phyloP scores from a whole-genome alignment of 768 basidiomycete species.

The Coprinopsis strossmayeri region DNA sequence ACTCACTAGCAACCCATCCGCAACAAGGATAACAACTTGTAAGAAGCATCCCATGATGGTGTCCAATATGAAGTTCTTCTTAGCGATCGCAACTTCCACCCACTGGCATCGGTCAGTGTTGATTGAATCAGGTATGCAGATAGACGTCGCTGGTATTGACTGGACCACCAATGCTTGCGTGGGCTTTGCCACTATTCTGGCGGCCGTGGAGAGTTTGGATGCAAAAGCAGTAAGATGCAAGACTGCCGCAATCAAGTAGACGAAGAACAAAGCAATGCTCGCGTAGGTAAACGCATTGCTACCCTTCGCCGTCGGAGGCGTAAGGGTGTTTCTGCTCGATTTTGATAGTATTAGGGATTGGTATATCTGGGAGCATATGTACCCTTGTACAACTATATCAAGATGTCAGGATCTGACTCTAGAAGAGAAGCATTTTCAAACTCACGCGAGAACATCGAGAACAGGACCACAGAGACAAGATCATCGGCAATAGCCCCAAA shows the following conservation, averaged over 20 bases:
- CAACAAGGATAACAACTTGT: no score
- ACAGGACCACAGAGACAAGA: background rate
- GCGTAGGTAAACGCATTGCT: background rate
- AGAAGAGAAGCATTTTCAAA: background rate
- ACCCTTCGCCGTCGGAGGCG: background rate
- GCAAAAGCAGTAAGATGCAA: background rate
- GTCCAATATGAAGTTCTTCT: no score
- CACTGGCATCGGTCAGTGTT: no score
- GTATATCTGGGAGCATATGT: background rate
- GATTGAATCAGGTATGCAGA: background rate
- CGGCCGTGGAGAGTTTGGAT: background rate
- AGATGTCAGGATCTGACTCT: no score
- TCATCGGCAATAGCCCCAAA: background rate
- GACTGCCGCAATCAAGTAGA: background rate
- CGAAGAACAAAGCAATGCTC: background rate
- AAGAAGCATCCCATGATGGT: no score
- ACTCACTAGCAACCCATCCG: no score
- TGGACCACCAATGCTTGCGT: background rate
- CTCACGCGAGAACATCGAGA: background rate
- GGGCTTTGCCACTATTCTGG: background rate
- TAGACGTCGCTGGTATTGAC: background rate
- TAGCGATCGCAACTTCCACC: no score
- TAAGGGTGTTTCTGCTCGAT: background rate
- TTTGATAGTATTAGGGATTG: background rate
- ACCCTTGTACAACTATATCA: background rate